These are phyloP conservation scores for Alternaria burnsii DNA, from an alignment of 2,329 filamentous ascomycete genomes.

Conservation along the genomic window DNA sequence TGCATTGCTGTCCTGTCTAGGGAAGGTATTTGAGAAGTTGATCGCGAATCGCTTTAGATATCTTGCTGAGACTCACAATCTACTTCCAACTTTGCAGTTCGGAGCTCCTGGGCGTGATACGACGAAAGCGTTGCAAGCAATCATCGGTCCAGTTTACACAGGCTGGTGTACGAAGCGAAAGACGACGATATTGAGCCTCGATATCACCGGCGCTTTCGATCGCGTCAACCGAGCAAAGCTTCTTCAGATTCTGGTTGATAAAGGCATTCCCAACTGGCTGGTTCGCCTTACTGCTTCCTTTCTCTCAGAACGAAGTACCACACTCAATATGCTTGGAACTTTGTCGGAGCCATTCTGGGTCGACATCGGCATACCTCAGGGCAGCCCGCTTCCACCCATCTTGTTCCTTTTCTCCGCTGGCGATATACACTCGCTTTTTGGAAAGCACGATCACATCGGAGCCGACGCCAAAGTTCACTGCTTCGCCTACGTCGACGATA, in stretches of 20 bases:
- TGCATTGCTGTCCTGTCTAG: constrained; percentile 30
- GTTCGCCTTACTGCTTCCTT: constrained; percentile 4
- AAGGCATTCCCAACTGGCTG: constrained; percentile 9
- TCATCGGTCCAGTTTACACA: neutral
- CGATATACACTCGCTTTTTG: neutral
- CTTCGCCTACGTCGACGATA: constrained; percentile 6
- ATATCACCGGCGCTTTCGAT: constrained; percentile 9
- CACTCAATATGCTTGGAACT: neutral
- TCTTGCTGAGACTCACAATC: neutral
- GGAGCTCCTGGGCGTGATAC: constrained; percentile 1
- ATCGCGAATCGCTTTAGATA: constrained; percentile 27
- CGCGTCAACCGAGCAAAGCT: constrained; percentile 3
- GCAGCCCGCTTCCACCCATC: neutral
- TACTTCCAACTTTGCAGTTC: constrained; percentile 6
- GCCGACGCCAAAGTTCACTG: neutral
- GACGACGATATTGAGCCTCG: neutral
- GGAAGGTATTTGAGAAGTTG: constrained; percentile 36
- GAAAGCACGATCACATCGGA: neutral
- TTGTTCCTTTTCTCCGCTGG: constrained; percentile 6
- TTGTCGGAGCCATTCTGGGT: neutral
- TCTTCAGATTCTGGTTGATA: neutral
- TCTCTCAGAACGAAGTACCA: constrained; percentile 1
- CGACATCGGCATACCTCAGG: constrained; percentile 7
- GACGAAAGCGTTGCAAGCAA: neutral
- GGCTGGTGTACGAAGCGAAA: neutral